Conservation (phyloP, 306 rosid species). For the Fragaria vesca region DNA sequence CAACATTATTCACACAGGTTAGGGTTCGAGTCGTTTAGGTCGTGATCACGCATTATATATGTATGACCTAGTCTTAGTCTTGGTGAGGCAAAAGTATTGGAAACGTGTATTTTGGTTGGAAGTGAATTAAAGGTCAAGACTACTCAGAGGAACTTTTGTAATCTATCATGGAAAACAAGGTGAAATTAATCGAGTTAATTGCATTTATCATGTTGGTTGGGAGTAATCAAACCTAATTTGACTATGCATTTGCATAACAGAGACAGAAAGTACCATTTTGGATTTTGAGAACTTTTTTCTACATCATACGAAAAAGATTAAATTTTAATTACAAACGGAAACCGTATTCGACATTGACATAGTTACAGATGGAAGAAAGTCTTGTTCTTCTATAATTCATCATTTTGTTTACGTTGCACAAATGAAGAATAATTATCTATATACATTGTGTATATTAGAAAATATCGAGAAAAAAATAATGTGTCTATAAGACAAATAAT, state of each 20-base stretch:
- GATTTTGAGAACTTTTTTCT: neutral
- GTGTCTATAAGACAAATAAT: too few relatives aligned
- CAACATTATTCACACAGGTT: neutral
- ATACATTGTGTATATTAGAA: too few relatives aligned
- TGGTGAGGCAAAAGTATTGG: neutral
- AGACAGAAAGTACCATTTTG: neutral
- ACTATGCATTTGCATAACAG: neutral
- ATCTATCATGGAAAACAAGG: neutral
- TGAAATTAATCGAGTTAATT: neutral
- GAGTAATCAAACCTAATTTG: neutral
- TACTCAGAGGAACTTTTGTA: neutral
- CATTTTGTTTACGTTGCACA: too few relatives aligned
- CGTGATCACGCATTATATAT: neutral
- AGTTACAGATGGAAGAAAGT: too few relatives aligned
- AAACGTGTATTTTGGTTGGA: neutral
- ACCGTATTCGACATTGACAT: too few relatives aligned
- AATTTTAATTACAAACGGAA: too few relatives aligned
- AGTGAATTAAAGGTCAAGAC: conserved; percentile 7
- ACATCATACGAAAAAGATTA: too few relatives aligned
- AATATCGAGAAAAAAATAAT: too few relatives aligned
- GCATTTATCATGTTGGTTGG: neutral
- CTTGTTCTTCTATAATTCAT: too few relatives aligned
- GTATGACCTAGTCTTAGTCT: neutral
- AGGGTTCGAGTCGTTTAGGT: neutral
- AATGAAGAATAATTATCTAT: too few relatives aligned